Evolutionary conservation across 2,329 filamentous ascomycete species (phyloP).

Genomic region (Venturia pyrina): DNA sequence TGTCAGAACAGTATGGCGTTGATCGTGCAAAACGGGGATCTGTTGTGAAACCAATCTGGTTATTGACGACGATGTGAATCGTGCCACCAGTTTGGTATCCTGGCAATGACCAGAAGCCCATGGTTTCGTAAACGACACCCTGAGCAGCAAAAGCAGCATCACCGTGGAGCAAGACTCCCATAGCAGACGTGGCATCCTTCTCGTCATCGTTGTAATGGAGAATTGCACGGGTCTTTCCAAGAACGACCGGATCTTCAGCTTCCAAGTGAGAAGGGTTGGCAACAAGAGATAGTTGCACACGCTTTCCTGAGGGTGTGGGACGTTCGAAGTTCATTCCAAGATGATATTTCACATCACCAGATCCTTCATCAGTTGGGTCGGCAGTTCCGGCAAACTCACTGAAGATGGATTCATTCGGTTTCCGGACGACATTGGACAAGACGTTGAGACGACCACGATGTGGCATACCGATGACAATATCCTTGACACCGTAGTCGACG

Average conservation of each 20-base stretch:
- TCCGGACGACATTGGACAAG: slow-evolving; percentile 94
- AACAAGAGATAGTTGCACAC: slow-evolving; percentile 95
- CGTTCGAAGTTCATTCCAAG: slow-evolving; percentile 99
- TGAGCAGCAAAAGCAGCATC: slow-evolving; percentile 95
- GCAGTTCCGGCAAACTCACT: slow-evolving; percentile 88
- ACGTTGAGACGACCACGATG: slow-evolving; percentile 98
- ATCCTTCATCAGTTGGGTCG: slow-evolving; percentile 87
- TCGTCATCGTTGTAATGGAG: slow-evolving; percentile 99
- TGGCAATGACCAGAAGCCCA: slow-evolving; percentile 92
- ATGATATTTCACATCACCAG: slow-evolving; percentile 98
- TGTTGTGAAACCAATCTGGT: slow-evolving; percentile 99
- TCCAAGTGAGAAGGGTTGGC: slow-evolving; percentile 98
- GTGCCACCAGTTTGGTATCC: slow-evolving; percentile 96
- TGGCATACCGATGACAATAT: slow-evolving; percentile 99
- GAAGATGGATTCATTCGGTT: slow-evolving; percentile 99
- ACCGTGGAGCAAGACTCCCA: slow-evolving; percentile 93
- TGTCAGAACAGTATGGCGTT: slow-evolving; percentile 97
- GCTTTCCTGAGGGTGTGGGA: slow-evolving; percentile 94
- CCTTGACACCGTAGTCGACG: slow-evolving; percentile 96
- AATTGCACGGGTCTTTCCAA: slow-evolving; percentile 95
- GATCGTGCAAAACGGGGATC: slow-evolving; percentile 96
- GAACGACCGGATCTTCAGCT: slow-evolving; percentile 93
- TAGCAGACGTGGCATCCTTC: slow-evolving; percentile 75
- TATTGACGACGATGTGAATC: slow-evolving; percentile 95
- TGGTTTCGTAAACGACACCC: slow-evolving; percentile 95